Evolutionary conservation across 441 rosid species (phyloP).

Genomic region (Euphorbia celastroides): DNA sequence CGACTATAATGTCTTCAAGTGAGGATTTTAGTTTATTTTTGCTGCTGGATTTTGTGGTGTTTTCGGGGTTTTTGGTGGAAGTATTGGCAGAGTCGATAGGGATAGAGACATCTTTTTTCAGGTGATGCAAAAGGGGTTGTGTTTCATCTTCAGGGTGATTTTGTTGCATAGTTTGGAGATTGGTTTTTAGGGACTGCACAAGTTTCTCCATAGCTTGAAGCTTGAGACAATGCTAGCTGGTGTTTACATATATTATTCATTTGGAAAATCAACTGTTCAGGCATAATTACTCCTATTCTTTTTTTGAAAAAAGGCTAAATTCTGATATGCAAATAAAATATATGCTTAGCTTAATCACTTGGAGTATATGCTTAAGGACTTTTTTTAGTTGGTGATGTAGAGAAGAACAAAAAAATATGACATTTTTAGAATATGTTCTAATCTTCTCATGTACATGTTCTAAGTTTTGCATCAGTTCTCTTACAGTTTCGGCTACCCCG

Average conservation of each 20-base stretch:
- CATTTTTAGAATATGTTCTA: not conserved
- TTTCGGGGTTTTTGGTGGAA: conserved; percentile 5
- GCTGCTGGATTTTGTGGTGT: conserved; percentile 12
- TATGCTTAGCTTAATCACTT: not conserved
- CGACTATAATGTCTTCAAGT: conserved; percentile 27
- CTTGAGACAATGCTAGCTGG: not conserved
- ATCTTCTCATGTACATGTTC: not conserved
- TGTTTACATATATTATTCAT: not conserved
- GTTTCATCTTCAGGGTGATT: conserved; percentile 20
- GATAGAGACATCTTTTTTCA: conserved; percentile 24
- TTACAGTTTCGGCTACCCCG: not conserved
- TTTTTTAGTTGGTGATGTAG: not conserved
- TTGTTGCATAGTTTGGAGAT: conserved; percentile 17
- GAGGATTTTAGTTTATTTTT: conserved; percentile 23
- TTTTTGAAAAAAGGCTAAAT: not conserved
- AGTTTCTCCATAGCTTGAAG: conserved; percentile 19
- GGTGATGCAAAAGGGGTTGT: conserved; percentile 21
- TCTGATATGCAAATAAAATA: not conserved
- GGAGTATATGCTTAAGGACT: not conserved
- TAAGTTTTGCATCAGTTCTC: conserved; percentile 3
- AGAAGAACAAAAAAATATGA: conserved; percentile 7
- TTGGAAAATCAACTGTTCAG: not conserved
- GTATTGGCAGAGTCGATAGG: conserved; percentile 21
- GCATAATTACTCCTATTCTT: too few relatives aligned
- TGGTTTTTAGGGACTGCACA: conserved; percentile 24